These are phyloP conservation scores for Pleurotus citrinopileatus DNA, from an alignment of 768 basidiomycete genomes.

Conservation along the genomic window DNA sequence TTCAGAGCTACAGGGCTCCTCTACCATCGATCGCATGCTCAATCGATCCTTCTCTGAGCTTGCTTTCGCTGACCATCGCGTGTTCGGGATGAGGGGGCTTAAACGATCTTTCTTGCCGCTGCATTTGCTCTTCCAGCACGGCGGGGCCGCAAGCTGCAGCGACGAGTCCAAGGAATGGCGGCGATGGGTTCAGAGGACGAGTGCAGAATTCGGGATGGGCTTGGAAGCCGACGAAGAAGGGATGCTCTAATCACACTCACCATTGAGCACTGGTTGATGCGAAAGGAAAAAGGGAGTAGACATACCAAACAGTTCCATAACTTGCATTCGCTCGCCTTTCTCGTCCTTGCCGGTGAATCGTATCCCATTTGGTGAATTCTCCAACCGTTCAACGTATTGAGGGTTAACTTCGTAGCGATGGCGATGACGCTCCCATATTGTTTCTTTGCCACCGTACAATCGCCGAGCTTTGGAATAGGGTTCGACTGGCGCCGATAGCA, in stretches of 20 bases:
- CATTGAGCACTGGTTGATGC: neutral
- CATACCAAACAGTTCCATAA: slow-evolving; percentile 81
- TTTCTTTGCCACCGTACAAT: slow-evolving; percentile 78
- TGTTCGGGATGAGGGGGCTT: slow-evolving; percentile 73
- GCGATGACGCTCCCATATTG: slow-evolving; percentile 94
- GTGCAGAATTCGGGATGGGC: slow-evolving; percentile 99
- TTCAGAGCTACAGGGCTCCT: slow-evolving; percentile 2
- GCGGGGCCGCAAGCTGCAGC: slow-evolving; percentile 60
- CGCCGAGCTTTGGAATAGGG: slow-evolving; percentile 68
- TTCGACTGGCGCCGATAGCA: neutral
- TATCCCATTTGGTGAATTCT: slow-evolving; percentile 51
- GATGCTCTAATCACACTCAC: slow-evolving; percentile 63
- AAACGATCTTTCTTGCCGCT: slow-evolving; percentile 58
- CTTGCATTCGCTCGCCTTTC: slow-evolving; percentile 96
- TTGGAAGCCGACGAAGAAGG: slow-evolving; percentile 91
- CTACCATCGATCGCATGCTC: slow-evolving; percentile 5
- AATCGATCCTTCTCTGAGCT: slow-evolving; percentile 4
- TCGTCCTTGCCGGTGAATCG: slow-evolving; percentile 85
- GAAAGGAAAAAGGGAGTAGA: slow-evolving; percentile 18
- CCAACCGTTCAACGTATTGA: slow-evolving; percentile 68
- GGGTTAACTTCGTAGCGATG: slow-evolving; percentile 98
- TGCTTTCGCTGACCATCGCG: slow-evolving; percentile 65
- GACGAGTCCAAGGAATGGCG: slow-evolving; percentile 94
- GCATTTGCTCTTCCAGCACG: slow-evolving; percentile 71
- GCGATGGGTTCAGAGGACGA: slow-evolving; percentile 94